A percentile compares a stretch with the other conserved stretches of the same genome.
These are phyloP conservation scores for Asterochloris sp. DNA, from an alignment of 139 green algal genomes.

Conservation along the genomic window DNA sequence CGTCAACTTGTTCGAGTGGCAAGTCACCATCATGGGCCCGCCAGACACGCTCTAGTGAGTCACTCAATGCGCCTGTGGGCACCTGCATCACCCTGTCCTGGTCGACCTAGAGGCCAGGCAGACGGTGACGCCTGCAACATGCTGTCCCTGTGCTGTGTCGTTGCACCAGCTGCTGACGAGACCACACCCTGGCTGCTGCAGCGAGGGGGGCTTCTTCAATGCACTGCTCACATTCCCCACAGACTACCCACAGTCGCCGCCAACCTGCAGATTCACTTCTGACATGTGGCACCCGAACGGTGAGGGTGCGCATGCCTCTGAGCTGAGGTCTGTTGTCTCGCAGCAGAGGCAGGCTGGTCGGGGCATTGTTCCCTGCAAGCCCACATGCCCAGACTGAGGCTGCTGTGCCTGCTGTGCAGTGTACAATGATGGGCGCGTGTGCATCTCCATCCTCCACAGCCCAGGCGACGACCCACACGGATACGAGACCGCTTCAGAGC, in stretches of 20 bases:
- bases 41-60: constrained; percentile 96
- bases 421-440: constrained; percentile 95
- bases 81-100: neutral
- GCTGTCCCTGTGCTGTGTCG: neutral
- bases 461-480: constrained; percentile 94
- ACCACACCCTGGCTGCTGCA: constrained; percentile 25
- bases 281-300: constrained; percentile 99
- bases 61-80: neutral
- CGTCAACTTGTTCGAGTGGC: constrained; percentile 96
- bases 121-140: too few relatives aligned
- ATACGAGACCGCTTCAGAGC: constrained; percentile 93
- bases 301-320: constrained; percentile 25
- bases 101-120: neutral
- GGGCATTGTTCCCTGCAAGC: too few relatives aligned
- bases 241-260: constrained; percentile 97
- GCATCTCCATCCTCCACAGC: constrained; percentile 98
- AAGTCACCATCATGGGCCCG: constrained; percentile 96
- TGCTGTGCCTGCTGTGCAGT: constrained; percentile 53
- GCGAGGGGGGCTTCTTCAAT: constrained; percentile 99
- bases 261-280: constrained; percentile 91
- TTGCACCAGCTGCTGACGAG: neutral
- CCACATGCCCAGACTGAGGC: too few relatives aligned
- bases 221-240: constrained; percentile 91
- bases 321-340: neutral
- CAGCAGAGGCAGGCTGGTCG: neutral